phyloP scores from a whole-genome alignment of 805 yeast genomes.

The Candida gorgasii region DNA sequence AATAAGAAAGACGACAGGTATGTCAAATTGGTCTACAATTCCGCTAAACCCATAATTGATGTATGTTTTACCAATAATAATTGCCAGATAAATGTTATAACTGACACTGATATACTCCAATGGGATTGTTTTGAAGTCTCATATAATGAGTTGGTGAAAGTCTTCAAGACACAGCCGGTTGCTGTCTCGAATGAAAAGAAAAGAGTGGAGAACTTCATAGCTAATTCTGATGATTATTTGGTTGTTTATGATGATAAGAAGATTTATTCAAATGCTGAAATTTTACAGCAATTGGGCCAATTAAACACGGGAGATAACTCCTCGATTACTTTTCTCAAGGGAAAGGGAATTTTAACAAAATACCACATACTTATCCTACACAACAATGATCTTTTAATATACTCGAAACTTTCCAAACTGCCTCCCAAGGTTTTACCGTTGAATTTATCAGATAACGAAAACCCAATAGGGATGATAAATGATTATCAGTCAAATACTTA shows the following conservation, averaged over 20 bases:
- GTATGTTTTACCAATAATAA: conserved; percentile 23
- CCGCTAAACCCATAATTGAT: conserved; percentile 16
- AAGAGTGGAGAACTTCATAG: conserved; percentile 7
- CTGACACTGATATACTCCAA: conserved; percentile 18
- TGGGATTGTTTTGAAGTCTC: conserved; percentile 39
- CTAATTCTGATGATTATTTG: conserved; percentile 1
- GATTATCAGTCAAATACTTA: conserved; percentile 49
- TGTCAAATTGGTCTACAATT: conserved; percentile 28
- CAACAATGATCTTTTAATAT: conserved; percentile 21
- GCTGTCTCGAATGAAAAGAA: conserved; percentile 2
- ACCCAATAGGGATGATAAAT: conserved; percentile 29
- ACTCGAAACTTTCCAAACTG: conserved; percentile 30
- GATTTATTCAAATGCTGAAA: conserved; percentile 6
- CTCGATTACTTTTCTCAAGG: conserved; percentile 15
- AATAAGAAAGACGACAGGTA: conserved; percentile 39
- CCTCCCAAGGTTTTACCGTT: conserved; percentile 10
- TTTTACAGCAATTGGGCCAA: conserved; percentile 11
- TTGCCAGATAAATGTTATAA: conserved; percentile 25
- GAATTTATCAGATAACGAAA: conserved; percentile 7
- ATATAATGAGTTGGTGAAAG: conserved; percentile 27
- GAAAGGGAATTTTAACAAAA: conserved; percentile 21
- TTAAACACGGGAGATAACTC: conserved; percentile 18
- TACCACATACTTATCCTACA: conserved; percentile 31
- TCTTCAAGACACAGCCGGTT: conserved; percentile 26
- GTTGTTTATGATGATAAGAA: conserved; percentile 4